A percentile compares a stretch with the other conserved stretches of the same genome.
These are phyloP conservation scores for Colletotrichum zoysiae DNA, from an alignment of 2,329 filamentous ascomycete species.

Conservation along the genomic window DNA sequence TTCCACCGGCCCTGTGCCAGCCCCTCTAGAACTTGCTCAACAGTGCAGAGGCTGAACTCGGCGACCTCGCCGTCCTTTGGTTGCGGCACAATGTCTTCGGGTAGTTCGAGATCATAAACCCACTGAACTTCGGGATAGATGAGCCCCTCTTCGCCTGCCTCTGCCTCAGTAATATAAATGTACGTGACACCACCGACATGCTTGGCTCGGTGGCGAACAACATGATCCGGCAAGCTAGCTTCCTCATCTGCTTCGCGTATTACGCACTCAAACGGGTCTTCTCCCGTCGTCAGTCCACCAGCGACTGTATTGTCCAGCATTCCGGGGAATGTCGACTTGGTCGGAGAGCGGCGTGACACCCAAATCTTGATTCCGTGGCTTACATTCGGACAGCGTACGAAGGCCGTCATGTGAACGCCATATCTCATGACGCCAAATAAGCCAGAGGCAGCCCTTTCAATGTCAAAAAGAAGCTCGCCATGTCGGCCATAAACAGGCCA, in stretches of 20 bases:
- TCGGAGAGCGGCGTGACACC: slow-evolving; percentile 81
- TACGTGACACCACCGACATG: slow-evolving; percentile 83
- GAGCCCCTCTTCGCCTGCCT: slow-evolving; percentile 84
- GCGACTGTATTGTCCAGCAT: slow-evolving; percentile 97
- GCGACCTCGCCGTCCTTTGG: slow-evolving; percentile 93
- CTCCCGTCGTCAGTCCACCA: slow-evolving; percentile 82
- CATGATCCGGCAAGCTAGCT: slow-evolving; percentile 78
- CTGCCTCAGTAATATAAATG: slow-evolving; percentile 81
- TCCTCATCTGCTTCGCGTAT: slow-evolving; percentile 92
- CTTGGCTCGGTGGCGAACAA: slow-evolving; percentile 73
- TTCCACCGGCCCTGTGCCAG: slow-evolving; percentile 85
- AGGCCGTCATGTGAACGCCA: slow-evolving; percentile 86
- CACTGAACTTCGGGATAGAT: slow-evolving; percentile 94
- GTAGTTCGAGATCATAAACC: slow-evolving; percentile 88
- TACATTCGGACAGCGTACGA: slow-evolving; percentile 60
- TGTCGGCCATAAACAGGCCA: slow-evolving; percentile 82
- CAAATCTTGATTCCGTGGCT: slow-evolving; percentile 79
- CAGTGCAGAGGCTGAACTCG: slow-evolving; percentile 80
- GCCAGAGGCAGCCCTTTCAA: slow-evolving; percentile 81
- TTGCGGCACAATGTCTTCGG: slow-evolving; percentile 73
- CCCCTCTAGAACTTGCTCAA: slow-evolving; percentile 80
- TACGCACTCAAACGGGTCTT: slow-evolving; percentile 83
- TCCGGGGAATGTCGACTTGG: slow-evolving; percentile 89
- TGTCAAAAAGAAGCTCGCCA: slow-evolving; percentile 74
- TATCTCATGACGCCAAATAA: slow-evolving; percentile 83